A percentile compares a stretch with the other conserved stretches of the same genome.
phyloP scores from a whole-genome alignment of 2,329 filamentous ascomycete species.

The Cercospora nicotianae region DNA sequence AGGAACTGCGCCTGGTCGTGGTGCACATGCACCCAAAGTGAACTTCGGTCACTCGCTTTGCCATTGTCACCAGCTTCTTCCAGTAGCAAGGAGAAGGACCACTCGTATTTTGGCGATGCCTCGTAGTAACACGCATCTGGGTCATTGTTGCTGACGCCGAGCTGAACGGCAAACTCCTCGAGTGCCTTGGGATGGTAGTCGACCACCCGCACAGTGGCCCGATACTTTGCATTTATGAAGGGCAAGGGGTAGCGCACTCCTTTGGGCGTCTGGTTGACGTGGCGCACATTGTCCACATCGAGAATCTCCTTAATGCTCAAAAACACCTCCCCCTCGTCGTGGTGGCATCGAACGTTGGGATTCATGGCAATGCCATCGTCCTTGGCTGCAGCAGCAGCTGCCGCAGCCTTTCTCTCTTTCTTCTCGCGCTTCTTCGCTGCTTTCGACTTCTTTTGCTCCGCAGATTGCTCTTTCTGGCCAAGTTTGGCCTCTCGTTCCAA shows the following conservation, averaged over 20 bases:
- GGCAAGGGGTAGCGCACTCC: conserved; percentile 29
- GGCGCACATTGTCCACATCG: conserved; percentile 46
- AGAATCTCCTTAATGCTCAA: conserved; percentile 52
- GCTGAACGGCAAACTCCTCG: conserved; percentile 63
- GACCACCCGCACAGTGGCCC: conserved; percentile 70
- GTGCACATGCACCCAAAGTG: conserved; percentile 68
- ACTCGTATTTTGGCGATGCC: conserved; percentile 63
- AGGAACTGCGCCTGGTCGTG: conserved; percentile 58
- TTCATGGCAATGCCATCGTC: conserved; percentile 22
- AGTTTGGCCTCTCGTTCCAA: conserved; percentile 37
- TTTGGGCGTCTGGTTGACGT: conserved; percentile 45
- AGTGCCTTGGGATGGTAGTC: conserved; percentile 74
- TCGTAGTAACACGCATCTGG: conserved; percentile 40
- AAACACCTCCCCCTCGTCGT: conserved; percentile 43
- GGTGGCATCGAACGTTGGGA: conserved; percentile 42
- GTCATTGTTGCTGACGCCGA: conserved; percentile 15
- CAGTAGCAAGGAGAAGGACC: conserved; percentile 77
- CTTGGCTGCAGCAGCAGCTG: neutral
- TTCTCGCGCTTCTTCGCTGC: conserved; percentile 42
- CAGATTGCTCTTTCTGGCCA: conserved; percentile 12
- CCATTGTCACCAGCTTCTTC: conserved; percentile 58
- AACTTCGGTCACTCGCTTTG: neutral
- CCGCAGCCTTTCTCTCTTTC: conserved; percentile 42
- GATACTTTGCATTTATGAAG: conserved; percentile 64
- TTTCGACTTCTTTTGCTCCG: conserved; percentile 22